These are phyloP conservation scores for Trifolium dubium DNA, from an alignment of 306 rosid genomes.

Conservation along the genomic window DNA sequence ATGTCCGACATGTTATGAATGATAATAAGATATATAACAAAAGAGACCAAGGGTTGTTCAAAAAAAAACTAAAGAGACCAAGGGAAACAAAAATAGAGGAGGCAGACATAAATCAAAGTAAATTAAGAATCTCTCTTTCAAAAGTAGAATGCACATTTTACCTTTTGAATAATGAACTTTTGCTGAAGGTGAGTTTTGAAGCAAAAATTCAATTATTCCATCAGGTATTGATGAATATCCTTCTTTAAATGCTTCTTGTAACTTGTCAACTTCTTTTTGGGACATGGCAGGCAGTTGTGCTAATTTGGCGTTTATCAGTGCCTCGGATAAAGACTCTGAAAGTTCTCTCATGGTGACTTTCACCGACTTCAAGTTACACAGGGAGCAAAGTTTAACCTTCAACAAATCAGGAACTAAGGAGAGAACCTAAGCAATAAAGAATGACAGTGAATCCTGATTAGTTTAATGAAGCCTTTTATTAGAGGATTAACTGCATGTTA, in stretches of 20 bases:
- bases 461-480: too few relatives aligned
- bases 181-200: too few relatives aligned
- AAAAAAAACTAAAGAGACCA: too few relatives aligned
- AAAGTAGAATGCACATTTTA: not conserved
- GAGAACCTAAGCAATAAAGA: not conserved
- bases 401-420: not conserved
- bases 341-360: not conserved
- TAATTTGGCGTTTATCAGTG: not conserved
- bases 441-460: not conserved
- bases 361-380: not conserved
- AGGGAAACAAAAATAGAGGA: too few relatives aligned
- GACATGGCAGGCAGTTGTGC: not conserved
- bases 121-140: not conserved
- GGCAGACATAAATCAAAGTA: too few relatives aligned
- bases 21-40: too few relatives aligned
- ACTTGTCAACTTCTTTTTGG: not conserved
- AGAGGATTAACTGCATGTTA: too few relatives aligned
- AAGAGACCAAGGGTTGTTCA: too few relatives aligned
- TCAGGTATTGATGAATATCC: not conserved
- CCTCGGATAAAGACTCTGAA: too few relatives aligned
- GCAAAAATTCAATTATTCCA: not conserved
- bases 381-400: not conserved
- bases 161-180: not conserved
- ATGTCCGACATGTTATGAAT: too few relatives aligned
- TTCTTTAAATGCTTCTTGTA: not conserved